Base-by-base conservation (phyloP, 129 eudicot species). In the Flaveria ramosissima region DNA sequence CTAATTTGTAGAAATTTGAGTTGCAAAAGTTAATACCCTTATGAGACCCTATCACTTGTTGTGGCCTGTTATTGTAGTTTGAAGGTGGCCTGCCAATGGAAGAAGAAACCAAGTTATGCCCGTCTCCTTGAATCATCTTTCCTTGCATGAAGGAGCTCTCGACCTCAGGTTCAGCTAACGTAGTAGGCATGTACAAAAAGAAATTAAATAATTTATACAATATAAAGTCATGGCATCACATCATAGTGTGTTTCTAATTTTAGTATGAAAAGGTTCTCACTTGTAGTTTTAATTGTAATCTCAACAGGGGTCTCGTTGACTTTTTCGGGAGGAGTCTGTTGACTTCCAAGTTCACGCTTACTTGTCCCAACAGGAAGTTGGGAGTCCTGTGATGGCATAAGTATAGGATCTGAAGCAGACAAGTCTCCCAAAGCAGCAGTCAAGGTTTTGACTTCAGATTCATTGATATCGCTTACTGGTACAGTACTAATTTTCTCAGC, bases 321-420 rank as follows among this genome's bases (percentile, higher is more conserved):
- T 66, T 72, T 75, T 52, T 87, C 91, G 74, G 62, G 81, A 55
- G 79, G 57, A 47, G 83, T 60, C 45, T 62, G 74, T 64, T 84
- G 85, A 77, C 78, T 72, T 74, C 85, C 90, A 65, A 80, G 80
- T 74, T 86, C 93, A 80, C 78, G 86, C 43, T 77, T 84, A 75
- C 81, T 86, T 64, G 86, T 70, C 67, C 96, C 92, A 70, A 78
- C 84, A 45, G 92, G 84, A 69, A 78, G 80, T 60, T 75, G 82
- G 20, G 80, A 83, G 68, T 90, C 90, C 70, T 79, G 88, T 50
- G 94, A 86, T 32, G 90, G 84, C 71, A 83, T 71, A 11, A 83
- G 81, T 41, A 92, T 83, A 68, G 92, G 92, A 83, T 88, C 96
- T 9, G 89, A 88, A 74, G 96, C 81, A 48, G 94, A 85, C 39